Evolutionary conservation across 768 basidiomycete genomes (phyloP).

Genomic region (Podaxis pistillaris): DNA sequence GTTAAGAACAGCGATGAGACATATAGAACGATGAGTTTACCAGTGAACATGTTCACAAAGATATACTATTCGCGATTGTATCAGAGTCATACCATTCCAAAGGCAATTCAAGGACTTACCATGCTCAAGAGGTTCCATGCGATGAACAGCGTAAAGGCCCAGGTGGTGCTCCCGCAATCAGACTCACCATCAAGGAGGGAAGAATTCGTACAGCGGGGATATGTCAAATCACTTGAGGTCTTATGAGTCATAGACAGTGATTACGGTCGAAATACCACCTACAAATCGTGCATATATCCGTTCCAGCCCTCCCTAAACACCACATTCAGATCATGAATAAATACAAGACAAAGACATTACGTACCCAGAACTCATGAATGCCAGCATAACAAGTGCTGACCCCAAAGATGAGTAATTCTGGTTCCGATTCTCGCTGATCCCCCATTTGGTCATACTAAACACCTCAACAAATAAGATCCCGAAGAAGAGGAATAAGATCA

Average conservation of each 20-base stretch:
- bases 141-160: conserved; percentile 88
- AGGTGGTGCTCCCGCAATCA: conserved; percentile 84
- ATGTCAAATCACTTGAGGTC: conserved; percentile 56
- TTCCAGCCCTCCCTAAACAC: conserved; percentile 88
- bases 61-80: conserved; percentile 63
- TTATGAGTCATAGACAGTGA: background rate
- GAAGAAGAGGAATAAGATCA: conserved; percentile 88
- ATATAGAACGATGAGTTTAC: conserved; percentile 32
- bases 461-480: conserved; percentile 87
- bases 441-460: conserved; percentile 89
- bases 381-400: conserved; percentile 82
- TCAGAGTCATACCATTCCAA: conserved; percentile 3
- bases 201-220: conserved; percentile 78
- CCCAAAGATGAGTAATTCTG: conserved; percentile 81
- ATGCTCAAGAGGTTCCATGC: conserved; percentile 95
- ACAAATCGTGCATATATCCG: conserved; percentile 97
- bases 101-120: conserved; percentile 43
- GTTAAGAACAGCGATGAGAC: background rate
- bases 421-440: conserved; percentile 60
- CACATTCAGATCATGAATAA: conserved; percentile 15
- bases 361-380: conserved; percentile 92
- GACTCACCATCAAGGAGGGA: conserved; percentile 48
- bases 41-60: conserved; percentile 94
- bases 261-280: conserved; percentile 25
- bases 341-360: conserved; percentile 23